phyloP scores from a whole-genome alignment of 2,329 filamentous ascomycete species.

The Verticillium nonalfalfae region DNA sequence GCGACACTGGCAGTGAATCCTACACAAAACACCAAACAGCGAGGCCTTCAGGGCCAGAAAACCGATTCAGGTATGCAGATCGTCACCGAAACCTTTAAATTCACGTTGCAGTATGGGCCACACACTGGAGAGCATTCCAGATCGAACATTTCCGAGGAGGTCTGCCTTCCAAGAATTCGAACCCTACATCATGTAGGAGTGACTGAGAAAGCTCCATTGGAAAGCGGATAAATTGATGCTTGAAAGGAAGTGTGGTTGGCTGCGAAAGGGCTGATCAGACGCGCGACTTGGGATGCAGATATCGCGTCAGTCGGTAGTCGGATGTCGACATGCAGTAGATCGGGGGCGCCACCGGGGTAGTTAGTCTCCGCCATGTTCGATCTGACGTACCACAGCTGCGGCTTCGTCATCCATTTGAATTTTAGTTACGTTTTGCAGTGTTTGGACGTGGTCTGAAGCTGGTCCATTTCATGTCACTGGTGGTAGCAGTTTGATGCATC shows the following conservation, averaged over 20 bases:
- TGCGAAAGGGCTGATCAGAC: not conserved
- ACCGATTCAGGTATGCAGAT: not conserved
- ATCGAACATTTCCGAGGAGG: not conserved
- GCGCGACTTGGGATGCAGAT: not conserved
- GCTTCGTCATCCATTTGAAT: not conserved
- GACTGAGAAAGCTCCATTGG: not conserved
- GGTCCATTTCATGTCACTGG: not conserved
- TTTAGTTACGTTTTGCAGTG: not conserved
- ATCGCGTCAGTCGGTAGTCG: not conserved
- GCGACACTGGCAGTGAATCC: not conserved
- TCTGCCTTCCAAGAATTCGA: not conserved
- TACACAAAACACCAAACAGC: not conserved
- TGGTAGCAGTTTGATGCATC: too few species aligned
- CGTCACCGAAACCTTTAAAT: not conserved
- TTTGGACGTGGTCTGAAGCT: not conserved
- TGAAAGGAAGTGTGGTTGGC: not conserved
- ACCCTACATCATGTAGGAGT: not conserved
- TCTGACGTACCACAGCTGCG: not conserved
- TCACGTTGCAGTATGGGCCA: not conserved
- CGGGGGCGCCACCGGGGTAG: not conserved
- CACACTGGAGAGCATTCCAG: not conserved
- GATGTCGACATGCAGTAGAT: not conserved
- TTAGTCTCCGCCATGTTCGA: not conserved
- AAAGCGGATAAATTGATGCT: not conserved
- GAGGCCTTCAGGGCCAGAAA: not conserved